Base-by-base conservation (phyloP, 2,329 filamentous ascomycete species). In the Penicillium rolfsii region DNA sequence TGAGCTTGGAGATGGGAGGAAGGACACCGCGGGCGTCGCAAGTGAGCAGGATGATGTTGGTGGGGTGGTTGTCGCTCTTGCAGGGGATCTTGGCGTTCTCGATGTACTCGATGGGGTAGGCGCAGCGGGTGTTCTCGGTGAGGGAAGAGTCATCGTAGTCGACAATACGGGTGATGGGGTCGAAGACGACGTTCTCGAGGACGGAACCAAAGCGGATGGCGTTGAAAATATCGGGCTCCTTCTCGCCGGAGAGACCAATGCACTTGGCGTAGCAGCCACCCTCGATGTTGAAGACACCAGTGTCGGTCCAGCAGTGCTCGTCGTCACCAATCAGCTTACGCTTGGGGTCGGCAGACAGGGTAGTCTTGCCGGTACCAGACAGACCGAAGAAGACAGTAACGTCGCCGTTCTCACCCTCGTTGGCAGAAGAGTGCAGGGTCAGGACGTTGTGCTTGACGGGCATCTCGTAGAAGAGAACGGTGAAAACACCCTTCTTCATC, bases 381-480 rank as follows among this genome's bases (percentile, higher is more conserved):
- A 99, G 89, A 79, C 95, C 95, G 82, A 99, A 99, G 90, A 99
- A 99, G 72, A 99, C 91, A 14, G 95, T 98, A 60, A 99, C 95
- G 75, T 99, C 95, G 68, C 95, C 95, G 66, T 91, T 82, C 84
- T 91, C 86, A 73, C 95, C 95, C 87, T 99, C 91, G 82, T 99
- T 99, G 76, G 95, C 95, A 8, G 95, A 99, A 16, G 95, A 99
- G 86, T 99, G 95, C 58, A 99, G 89, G 43, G 95, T 99, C 70
- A 99, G 84, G 72, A 99, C 94, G 80, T 98, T 96, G 87, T 99
- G 95, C 88, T 97, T 97, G 77, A 99, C 91, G 64, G 95, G 95
- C 93, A 98, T 99, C 85, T 99, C 95, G 85, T 98, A 99, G 87
- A 97, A 99, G 77, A 99, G 89, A 54, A 99, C 93, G 52, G 95